Base-by-base conservation (phyloP, 352 stramenopile species). In the Globisporangium echinulatum region DNA sequence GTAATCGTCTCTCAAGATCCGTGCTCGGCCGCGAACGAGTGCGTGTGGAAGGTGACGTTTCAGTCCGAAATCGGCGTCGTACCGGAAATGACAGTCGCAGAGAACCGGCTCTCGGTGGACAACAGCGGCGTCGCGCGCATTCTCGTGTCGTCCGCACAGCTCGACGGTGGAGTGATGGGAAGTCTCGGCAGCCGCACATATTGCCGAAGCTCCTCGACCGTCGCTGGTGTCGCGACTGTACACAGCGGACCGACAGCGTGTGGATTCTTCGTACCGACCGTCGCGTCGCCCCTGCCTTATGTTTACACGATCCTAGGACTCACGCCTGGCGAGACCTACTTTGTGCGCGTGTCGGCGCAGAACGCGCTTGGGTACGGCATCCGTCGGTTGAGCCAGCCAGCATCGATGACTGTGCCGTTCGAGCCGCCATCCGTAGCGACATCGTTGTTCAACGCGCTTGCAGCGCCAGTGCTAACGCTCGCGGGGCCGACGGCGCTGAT, bases 1-100 rank as follows among this genome's bases (percentile, higher is more conserved):
- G 94, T 98, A 7, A 54, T 62, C 53, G 92, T 98, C 10, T 60
- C 77, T 6, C 59, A 68, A 1, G 70, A 64, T 19, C 53, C 59
- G 4, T 88, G 77, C 44, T 59, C 50, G 0, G 62, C 38, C 0
- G 82, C 82, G 48, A 77, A 77, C 40, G 82, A 93, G 57, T 92
- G 82, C 40, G 82, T 72, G 8, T 96, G 86, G 83, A 80, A 64
- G 5, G 74, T 96, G 46, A 93, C 83, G 42, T 95, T 95, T 52
- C 4, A 81, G 4, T 91, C 79, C 1, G 84, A 93, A 40, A 10
- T 92, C 2, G 86, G 63, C 3, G 37, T 55, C 5, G 66, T 94
- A 5, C 81, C 86, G 0, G 47, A 69, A 9, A 66, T 95, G 2
- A 77, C 69, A 0, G 68, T 82, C 0, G 33, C 65, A 3, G 63